These are phyloP conservation scores for Fusarium camptoceras DNA, from an alignment of 2,329 filamentous ascomycete genomes.

Conservation along the genomic window DNA sequence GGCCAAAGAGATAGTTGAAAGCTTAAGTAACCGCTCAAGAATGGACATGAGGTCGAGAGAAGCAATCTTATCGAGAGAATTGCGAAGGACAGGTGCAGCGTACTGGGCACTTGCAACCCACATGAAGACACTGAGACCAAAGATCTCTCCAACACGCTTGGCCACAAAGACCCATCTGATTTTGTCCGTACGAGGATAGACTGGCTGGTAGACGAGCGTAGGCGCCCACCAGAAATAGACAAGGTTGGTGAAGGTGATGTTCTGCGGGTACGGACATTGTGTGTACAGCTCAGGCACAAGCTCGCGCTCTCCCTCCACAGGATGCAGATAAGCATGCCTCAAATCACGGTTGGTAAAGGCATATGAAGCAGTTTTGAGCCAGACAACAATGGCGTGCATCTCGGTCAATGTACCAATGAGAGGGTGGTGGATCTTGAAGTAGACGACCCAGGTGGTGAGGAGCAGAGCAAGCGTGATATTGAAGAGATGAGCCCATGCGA, in stretches of 20 bases:
- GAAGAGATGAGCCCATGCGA: conserved; percentile 82
- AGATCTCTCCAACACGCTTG: conserved; percentile 83
- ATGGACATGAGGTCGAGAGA: conserved; percentile 84
- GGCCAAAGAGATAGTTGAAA: conserved; percentile 93
- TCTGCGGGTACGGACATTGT: conserved; percentile 86
- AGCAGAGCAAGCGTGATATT: conserved; percentile 86
- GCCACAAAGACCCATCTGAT: conserved; percentile 90
- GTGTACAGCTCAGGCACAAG: conserved; percentile 85
- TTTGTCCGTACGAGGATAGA: conserved; percentile 85
- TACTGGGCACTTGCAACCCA: conserved; percentile 97
- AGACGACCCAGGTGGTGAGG: conserved; percentile 86
- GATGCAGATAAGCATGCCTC: conserved; percentile 88
- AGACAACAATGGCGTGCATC: conserved; percentile 92
- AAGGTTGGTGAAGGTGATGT: conserved; percentile 89
- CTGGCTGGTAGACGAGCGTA: conserved; percentile 95
- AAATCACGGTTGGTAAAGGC: conserved; percentile 97
- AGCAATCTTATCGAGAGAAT: conserved; percentile 89
- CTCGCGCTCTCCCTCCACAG: conserved; percentile 72
- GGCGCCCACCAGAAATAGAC: conserved; percentile 99
- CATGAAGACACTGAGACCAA: conserved; percentile 85
- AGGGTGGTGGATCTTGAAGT: conserved; percentile 91
- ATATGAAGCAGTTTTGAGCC: conserved; percentile 95
- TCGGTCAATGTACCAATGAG: conserved; percentile 92
- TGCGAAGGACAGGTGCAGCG: conserved; percentile 86
- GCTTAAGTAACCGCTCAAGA: conserved; percentile 89